These are phyloP conservation scores for Fusarium cicatricum DNA, from an alignment of 2,329 filamentous ascomycete genomes.

Conservation along the genomic window DNA sequence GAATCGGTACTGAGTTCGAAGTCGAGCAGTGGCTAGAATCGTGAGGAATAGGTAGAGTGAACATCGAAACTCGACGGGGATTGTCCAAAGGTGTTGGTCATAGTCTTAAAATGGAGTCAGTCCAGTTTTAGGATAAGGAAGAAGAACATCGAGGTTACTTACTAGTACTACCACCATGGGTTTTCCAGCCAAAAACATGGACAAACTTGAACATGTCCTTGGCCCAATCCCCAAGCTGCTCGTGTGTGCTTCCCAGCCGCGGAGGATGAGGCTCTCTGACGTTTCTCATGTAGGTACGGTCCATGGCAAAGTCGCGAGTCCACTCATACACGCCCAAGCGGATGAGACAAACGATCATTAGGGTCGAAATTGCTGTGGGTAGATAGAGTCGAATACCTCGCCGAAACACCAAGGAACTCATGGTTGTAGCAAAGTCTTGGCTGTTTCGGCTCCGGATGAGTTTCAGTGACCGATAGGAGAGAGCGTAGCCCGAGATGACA, in stretches of 20 bases:
- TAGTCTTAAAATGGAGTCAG: slow-evolving; percentile 47
- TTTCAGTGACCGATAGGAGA: slow-evolving; percentile 62
- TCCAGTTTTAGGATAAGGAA: too few relatives aligned
- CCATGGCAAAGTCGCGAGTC: slow-evolving; percentile 56
- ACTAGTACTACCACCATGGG: slow-evolving; percentile 56
- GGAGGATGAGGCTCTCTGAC: slow-evolving; percentile 58
- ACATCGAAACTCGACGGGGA: slow-evolving; percentile 67
- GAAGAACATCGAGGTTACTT: slow-evolving; percentile 23
- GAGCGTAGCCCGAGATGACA: slow-evolving; percentile 68
- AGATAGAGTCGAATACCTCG: slow-evolving; percentile 61
- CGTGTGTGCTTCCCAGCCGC: slow-evolving; percentile 47
- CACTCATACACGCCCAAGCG: slow-evolving; percentile 57
- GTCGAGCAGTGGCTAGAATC: slow-evolving; percentile 58
- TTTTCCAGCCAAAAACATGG: slow-evolving; percentile 60
- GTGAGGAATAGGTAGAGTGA: slow-evolving; percentile 66
- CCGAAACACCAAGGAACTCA: slow-evolving; percentile 61
- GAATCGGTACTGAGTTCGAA: slow-evolving; percentile 54
- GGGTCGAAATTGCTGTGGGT: slow-evolving; percentile 59
- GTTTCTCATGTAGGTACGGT: slow-evolving; percentile 56
- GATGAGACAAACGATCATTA: slow-evolving; percentile 56
- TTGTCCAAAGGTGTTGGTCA: slow-evolving; percentile 69
- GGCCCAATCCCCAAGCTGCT: slow-evolving; percentile 57
- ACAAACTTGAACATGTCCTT: slow-evolving; percentile 59
- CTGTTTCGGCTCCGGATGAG: slow-evolving; percentile 50
- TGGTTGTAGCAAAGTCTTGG: slow-evolving; percentile 53